phyloP scores from a whole-genome alignment of 1,139 yeast species.

The Geotrichum armillariae region DNA sequence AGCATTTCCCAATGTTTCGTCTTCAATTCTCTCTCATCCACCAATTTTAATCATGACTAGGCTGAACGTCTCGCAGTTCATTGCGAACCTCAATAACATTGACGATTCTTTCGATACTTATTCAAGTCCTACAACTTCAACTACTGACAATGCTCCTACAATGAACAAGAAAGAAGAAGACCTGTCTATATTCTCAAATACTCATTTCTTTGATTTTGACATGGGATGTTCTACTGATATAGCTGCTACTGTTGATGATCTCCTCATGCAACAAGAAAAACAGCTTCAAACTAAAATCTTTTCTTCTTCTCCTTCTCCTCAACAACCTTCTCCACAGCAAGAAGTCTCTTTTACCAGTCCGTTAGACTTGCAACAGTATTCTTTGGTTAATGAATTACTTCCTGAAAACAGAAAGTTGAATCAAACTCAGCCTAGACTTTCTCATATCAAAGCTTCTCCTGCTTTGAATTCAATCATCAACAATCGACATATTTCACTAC shows the following conservation, averaged over 20 bases:
- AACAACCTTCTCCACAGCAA: background rate
- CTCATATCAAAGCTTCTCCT: slow-evolving; percentile 16
- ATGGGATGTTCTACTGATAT: slow-evolving; percentile 45
- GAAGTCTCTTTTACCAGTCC: slow-evolving; percentile 12
- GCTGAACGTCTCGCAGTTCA: slow-evolving; percentile 31
- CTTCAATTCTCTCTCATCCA: background rate
- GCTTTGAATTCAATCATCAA: slow-evolving; percentile 20
- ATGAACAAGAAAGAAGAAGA: slow-evolving; percentile 36
- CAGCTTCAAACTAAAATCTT: slow-evolving; percentile 32
- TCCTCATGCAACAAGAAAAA: slow-evolving; percentile 43
- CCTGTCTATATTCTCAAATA: slow-evolving; percentile 44
- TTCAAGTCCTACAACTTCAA: background rate
- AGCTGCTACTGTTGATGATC: slow-evolving; percentile 43
- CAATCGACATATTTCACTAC: background rate
- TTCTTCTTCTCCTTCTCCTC: background rate
- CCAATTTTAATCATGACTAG: no score
- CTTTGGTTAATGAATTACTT: slow-evolving; percentile 25
- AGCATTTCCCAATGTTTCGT: background rate
- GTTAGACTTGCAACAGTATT: slow-evolving; percentile 29
- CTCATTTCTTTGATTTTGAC: slow-evolving; percentile 47
- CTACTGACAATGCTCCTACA: background rate
- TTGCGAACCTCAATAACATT: slow-evolving; percentile 37
- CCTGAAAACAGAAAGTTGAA: slow-evolving; percentile 1
- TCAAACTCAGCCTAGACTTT: slow-evolving; percentile 17
- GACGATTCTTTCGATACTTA: slow-evolving; percentile 32